phyloP scores from a whole-genome alignment of 2,329 filamentous ascomycete genomes.

The Myrmaecium sp. region DNA sequence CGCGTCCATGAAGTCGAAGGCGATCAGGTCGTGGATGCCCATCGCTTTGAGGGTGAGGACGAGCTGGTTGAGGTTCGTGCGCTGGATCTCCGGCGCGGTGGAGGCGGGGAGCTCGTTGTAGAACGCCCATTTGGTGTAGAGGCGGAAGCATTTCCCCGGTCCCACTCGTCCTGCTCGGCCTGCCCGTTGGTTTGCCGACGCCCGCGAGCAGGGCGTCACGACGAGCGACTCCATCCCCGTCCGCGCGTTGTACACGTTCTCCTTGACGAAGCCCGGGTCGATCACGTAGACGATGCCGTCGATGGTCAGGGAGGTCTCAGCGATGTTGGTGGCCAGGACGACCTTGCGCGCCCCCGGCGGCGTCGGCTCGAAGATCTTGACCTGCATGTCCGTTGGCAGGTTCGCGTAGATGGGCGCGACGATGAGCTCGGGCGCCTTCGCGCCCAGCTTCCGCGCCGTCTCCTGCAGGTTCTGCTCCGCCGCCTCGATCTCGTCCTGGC shows the following conservation, averaged over 20 bases:
- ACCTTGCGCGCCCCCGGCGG: constrained; percentile 68
- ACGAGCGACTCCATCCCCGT: constrained; percentile 88
- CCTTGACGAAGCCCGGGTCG: constrained; percentile 87
- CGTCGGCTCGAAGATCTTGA: constrained; percentile 88
- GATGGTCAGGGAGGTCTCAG: constrained; percentile 88
- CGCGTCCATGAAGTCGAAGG: constrained; percentile 93
- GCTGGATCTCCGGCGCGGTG: constrained; percentile 82
- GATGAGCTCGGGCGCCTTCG: constrained; percentile 68
- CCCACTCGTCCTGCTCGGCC: constrained; percentile 85
- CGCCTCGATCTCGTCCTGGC: constrained; percentile 89
- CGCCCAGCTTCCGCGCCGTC: constrained; percentile 72
- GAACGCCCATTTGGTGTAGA: constrained; percentile 88
- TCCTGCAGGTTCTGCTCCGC: constrained; percentile 72
- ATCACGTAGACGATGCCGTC: constrained; percentile 95
- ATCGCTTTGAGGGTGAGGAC: constrained; percentile 77
- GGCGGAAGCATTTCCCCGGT: constrained; percentile 78
- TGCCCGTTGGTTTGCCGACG: constrained; percentile 81
- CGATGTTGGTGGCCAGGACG: constrained; percentile 90
- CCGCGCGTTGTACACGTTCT: constrained; percentile 80
- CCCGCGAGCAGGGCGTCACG: constrained; percentile 78
- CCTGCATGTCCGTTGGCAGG: constrained; percentile 74
- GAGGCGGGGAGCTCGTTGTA: constrained; percentile 90
- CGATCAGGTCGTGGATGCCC: constrained; percentile 79
- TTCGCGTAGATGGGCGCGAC: constrained; percentile 92
- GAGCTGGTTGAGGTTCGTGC: constrained; percentile 71